Conservation (phyloP, 495 filamentous ascomycete genomes). For the Neurospora cerealis region DNA sequence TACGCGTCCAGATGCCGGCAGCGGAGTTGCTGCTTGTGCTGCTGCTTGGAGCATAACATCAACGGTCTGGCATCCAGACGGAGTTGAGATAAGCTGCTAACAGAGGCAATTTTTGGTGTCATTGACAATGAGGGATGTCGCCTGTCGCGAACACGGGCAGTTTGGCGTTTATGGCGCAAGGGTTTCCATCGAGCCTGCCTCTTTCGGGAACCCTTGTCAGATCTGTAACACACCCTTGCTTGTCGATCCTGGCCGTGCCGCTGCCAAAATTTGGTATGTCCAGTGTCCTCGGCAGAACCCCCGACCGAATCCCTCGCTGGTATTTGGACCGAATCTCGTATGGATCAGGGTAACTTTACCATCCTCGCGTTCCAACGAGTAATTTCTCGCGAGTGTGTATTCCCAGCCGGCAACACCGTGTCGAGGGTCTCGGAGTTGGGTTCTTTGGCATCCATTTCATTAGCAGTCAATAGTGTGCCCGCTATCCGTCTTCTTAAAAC, state of each 20-base stretch:
- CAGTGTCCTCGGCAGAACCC: neutral
- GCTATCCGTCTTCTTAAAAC: neutral
- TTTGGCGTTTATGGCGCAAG: neutral
- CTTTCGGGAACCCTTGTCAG: constrained; percentile 13
- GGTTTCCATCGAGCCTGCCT: constrained; percentile 3
- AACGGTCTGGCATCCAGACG: neutral
- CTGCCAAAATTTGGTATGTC: constrained; percentile 19
- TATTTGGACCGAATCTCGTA: constrained; percentile 5
- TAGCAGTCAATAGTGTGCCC: neutral
- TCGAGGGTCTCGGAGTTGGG: neutral
- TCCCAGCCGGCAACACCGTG: neutral
- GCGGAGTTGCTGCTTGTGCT: neutral
- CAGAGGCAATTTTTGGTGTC: neutral
- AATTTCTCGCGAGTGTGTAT: constrained; percentile 2
- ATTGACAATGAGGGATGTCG: neutral
- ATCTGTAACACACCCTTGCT: constrained; percentile 24
- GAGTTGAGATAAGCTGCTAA: neutral
- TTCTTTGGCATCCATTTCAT: neutral
- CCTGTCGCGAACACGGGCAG: neutral
- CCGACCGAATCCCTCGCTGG: constrained; percentile 12
- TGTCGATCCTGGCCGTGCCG: constrained; percentile 18
- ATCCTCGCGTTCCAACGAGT: neutral
- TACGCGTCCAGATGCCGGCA: neutral
- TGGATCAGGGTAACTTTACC: neutral
- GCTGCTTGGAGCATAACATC: neutral